Percentiles rank a stretch among this genome's conserved stretches.
Evolutionary conservation across 2,329 filamentous ascomycete species (phyloP).

Genomic region (Colletotrichum noveboracense): DNA sequence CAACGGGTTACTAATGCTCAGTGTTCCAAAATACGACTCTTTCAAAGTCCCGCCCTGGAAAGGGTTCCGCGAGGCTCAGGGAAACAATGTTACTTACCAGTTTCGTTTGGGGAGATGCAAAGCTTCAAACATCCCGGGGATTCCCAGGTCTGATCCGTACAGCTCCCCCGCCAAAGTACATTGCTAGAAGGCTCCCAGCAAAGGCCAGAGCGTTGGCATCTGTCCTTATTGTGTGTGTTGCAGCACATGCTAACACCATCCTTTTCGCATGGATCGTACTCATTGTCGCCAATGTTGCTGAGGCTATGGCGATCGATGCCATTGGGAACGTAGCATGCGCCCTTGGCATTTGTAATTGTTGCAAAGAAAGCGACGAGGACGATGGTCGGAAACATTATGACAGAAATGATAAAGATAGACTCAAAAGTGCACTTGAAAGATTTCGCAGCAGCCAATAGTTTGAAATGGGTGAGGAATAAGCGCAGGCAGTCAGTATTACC

Average conservation of each 20-base stretch:
- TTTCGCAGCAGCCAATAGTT: neutral
- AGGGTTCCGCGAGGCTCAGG: neutral
- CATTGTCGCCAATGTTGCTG: neutral
- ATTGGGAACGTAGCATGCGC: neutral
- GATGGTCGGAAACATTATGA: neutral
- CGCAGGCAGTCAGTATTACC: neutral
- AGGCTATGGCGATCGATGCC: neutral
- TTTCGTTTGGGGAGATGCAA: neutral
- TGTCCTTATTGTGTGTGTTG: neutral
- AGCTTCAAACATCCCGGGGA: constrained; percentile 24
- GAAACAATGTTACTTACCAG: neutral
- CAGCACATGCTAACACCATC: neutral
- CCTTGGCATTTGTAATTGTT: neutral
- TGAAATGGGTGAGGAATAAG: neutral
- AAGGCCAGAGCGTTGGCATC: neutral
- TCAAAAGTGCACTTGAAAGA: neutral
- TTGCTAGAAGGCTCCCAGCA: neutral
- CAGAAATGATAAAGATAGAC: neutral
- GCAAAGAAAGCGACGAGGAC: neutral
- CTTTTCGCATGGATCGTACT: neutral
- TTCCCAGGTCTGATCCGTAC: constrained; percentile 26
- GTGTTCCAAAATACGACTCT: neutral
- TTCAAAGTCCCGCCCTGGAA: neutral
- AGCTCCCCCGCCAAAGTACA: constrained; percentile 23
- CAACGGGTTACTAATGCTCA: neutral